Evolutionary conservation across 169 alveolate species (phyloP).

Genomic region (Eimeria praecox): DNA sequence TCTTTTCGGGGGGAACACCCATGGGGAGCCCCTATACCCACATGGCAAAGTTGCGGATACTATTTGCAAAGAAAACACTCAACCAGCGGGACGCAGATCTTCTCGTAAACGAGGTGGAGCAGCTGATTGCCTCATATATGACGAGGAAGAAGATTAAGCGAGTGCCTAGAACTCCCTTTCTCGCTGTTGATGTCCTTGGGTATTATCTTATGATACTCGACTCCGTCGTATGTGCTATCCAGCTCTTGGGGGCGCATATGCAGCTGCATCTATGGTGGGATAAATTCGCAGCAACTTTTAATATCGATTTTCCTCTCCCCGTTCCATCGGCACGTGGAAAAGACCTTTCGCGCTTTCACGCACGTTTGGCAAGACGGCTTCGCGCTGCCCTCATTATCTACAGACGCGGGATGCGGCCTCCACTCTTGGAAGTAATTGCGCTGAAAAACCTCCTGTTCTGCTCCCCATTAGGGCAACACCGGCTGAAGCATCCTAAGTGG

Average conservation of each 20-base stretch:
- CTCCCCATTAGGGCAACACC: not conserved
- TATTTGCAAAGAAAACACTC: not conserved
- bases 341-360: not conserved
- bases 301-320: not conserved
- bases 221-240: not conserved
- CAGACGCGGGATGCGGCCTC: not conserved
- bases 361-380: not conserved
- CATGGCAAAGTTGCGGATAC: not conserved
- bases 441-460: not conserved
- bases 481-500: not conserved
- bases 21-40: not conserved
- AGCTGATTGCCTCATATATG: not conserved
- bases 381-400: not conserved
- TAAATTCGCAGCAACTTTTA: slow-evolving; percentile 3
- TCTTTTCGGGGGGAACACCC: not conserved
- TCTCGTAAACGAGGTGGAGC: not conserved
- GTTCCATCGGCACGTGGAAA: not conserved
- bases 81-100: not conserved
- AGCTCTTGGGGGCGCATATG: not conserved
- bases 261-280: not conserved
- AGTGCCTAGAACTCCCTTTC: not conserved
- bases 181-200: not conserved
- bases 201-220: not conserved
- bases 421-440: not conserved
- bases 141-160: not conserved